These are phyloP conservation scores for Lumnitzera littorea DNA, from an alignment of 345 rosid genomes.

Conservation along the genomic window DNA sequence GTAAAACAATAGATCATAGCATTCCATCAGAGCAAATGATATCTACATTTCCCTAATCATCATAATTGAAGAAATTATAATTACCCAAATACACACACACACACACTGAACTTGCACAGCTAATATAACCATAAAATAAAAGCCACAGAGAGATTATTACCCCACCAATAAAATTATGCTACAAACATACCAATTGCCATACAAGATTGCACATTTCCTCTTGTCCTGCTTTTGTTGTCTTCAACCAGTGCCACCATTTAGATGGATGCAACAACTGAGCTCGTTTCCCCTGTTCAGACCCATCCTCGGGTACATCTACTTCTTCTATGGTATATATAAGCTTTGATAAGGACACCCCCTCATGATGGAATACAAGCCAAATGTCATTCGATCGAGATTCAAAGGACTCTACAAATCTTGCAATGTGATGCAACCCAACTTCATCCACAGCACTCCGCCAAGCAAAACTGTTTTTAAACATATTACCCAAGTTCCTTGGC, in stretches of 20 bases:
- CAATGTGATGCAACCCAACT: constrained; percentile 85
- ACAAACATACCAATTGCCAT: constrained; percentile 66
- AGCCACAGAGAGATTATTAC: too few species aligned
- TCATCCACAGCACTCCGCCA: constrained; percentile 26
- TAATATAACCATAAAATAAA: too few species aligned
- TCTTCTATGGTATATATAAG: constrained; percentile 71
- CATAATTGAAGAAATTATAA: too few species aligned
- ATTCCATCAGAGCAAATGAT: too few species aligned
- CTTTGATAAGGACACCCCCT: constrained; percentile 83
- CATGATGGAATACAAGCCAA: constrained; percentile 89
- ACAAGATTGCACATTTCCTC: constrained; percentile 83
- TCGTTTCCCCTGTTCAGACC: constrained; percentile 43
- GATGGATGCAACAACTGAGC: constrained; percentile 69
- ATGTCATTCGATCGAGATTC: constrained; percentile 85
- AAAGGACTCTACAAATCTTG: constrained; percentile 86
- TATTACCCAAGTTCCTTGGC: constrained; percentile 15
- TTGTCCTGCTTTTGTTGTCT: constrained; percentile 71
- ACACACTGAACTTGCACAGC: too few species aligned
- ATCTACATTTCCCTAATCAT: too few species aligned
- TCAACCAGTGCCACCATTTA: constrained; percentile 97
- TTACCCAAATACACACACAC: too few species aligned
- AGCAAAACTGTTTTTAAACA: constrained; percentile 18
- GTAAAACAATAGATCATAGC: too few species aligned
- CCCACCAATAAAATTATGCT: too few species aligned
- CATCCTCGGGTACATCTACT: constrained; percentile 32